Conservation (phyloP, 495 filamentous ascomycete species). For the Filosporella fistucella region DNA sequence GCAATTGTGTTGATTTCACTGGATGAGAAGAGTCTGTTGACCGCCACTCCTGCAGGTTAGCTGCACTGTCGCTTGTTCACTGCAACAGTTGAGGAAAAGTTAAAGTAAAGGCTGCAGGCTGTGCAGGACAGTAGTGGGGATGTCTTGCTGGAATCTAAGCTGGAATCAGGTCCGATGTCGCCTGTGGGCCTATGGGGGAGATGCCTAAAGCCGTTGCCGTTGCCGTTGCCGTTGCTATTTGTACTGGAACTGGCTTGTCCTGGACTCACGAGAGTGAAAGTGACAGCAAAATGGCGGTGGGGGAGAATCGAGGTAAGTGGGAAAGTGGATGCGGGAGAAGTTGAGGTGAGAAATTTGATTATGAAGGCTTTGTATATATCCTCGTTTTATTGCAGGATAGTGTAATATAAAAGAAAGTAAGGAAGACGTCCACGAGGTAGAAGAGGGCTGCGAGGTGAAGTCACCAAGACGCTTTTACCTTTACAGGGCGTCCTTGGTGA, state of each 20-base stretch:
- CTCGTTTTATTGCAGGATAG: neutral
- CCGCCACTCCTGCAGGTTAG: too few relatives aligned
- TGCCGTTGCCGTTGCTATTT: too few relatives aligned
- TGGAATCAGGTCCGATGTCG: slow-evolving; percentile 11
- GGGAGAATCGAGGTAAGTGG: neutral
- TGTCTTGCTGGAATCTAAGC: too few relatives aligned
- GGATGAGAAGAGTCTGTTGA: too few relatives aligned
- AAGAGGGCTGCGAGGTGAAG: too few relatives aligned
- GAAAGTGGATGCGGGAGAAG: neutral
- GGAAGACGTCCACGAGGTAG: neutral
- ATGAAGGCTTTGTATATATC: neutral
- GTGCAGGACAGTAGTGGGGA: too few relatives aligned
- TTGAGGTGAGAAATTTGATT: neutral
- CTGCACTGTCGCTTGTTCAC: too few relatives aligned
- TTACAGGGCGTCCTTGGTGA: neutral
- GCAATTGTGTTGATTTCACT: too few relatives aligned
- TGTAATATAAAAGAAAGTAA: neutral
- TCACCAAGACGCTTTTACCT: neutral
- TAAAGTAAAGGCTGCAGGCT: too few relatives aligned
- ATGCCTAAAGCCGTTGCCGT: too few relatives aligned
- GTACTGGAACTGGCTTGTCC: too few relatives aligned
- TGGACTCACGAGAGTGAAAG: neutral
- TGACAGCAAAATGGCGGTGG: neutral
- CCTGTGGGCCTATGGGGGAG: neutral
- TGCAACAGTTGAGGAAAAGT: too few relatives aligned